Conservation (phyloP, 495 filamentous ascomycete genomes). For the Letharia columbiana region DNA sequence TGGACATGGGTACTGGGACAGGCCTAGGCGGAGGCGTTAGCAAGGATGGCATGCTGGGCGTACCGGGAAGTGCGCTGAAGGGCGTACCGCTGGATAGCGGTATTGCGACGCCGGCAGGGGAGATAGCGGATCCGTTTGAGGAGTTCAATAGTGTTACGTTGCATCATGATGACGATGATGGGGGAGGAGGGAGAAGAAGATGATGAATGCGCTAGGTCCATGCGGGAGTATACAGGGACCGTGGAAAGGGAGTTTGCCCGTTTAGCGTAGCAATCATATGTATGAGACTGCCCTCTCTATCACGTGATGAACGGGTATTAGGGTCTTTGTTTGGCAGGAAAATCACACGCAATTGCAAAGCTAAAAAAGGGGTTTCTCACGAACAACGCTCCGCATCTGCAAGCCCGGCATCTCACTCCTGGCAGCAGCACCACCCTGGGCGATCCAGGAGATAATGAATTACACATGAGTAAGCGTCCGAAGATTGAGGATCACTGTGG, state of each 20-base stretch:
- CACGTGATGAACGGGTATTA: too few relatives aligned
- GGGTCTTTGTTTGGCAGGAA: too few relatives aligned
- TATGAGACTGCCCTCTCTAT: not conserved
- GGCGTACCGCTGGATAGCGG: constrained; percentile 82
- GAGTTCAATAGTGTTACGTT: constrained; percentile 98
- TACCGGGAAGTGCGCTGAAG: constrained; percentile 34
- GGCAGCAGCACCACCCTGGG: too few relatives aligned
- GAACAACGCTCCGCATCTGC: too few relatives aligned
- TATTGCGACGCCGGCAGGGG: constrained; percentile 73
- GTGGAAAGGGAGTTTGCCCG: not conserved
- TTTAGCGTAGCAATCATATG: constrained; percentile 1
- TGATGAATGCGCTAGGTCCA: not conserved
- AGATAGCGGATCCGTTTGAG: constrained; percentile 88
- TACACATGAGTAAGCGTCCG: too few relatives aligned
- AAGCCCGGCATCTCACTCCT: too few relatives aligned
- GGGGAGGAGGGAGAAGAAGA: constrained; percentile 5
- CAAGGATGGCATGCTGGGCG: constrained; percentile 17
- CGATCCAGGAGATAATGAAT: too few relatives aligned
- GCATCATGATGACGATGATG: constrained; percentile 85
- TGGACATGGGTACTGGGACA: constrained; percentile 60
- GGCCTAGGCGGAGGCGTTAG: constrained; percentile 7
- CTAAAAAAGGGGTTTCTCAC: too few relatives aligned
- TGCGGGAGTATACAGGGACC: not conserved
- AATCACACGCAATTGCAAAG: too few relatives aligned
- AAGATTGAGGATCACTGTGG: too few relatives aligned